Base-by-base conservation (phyloP, 1,284 basidiomycete species). In the Ceratobasidium sp. region DNA sequence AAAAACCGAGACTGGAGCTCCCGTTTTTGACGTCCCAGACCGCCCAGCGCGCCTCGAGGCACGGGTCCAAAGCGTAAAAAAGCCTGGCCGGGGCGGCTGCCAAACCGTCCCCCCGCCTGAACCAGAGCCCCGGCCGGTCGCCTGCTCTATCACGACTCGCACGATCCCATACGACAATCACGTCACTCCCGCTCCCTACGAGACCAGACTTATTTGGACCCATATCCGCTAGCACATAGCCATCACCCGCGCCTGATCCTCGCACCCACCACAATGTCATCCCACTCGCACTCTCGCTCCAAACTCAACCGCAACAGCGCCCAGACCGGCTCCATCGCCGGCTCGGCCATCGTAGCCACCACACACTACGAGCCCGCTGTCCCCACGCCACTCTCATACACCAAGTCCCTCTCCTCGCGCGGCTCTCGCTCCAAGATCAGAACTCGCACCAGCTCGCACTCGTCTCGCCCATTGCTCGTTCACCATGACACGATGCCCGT, bases 341-440 rank as follows among this genome's bases (percentile, higher is more conserved):
- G 62, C 26, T 65, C 62, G 12, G 62, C 48, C 39, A 48, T 39
- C 23, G 64, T 34, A 6, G 36, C 30, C 23, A 30, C 52, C 30
- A 9, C 53, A 14, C 64, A 48, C 50, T 67, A 67, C 50, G 64
- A 67, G 28, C 30, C 50, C 18, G 36, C 64, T 36, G 21, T 55
- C 26, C 64, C 36, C 64, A n/a, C 64, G 8, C 62, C 62, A 3
- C 39, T 67, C 21, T 55, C 64, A 16, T 67, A 67, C 36, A 53
- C 64, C 36, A 67, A 67, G 50, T 67, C 64, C 16, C 36, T 67
- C 43, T 39, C 48, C 12, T 67, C 64, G 50, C 50, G 64, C 34
- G 64, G 50, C 21, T 67, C 64, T n/a, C 64, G 64, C 48, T 55
- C 48, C 64, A 67, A 45, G 64, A 55, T 55, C n/a, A 48, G 64